Conservation (phyloP, 177 flowering plant species). For the Vitis hybrid region DNA sequence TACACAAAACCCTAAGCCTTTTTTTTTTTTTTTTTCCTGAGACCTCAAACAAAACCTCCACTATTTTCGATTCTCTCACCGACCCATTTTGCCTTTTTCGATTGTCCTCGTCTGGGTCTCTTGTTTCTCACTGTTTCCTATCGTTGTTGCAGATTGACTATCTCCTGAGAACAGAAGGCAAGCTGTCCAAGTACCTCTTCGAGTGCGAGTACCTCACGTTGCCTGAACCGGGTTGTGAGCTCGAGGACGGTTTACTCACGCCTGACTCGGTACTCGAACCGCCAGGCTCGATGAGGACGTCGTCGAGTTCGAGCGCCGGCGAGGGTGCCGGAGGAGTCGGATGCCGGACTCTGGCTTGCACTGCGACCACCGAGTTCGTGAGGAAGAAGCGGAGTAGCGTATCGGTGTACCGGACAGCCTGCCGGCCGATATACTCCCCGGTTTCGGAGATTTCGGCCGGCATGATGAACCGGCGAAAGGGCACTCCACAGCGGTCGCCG, state of each 20-base stretch:
- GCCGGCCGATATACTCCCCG: conserved; percentile 33
- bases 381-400: conserved; percentile 60
- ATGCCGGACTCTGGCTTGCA: conserved; percentile 40
- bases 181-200: conserved; percentile 44
- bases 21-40: neutral
- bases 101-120: conserved; percentile 10
- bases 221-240: conserved; percentile 36
- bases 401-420: conserved; percentile 23
- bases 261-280: conserved; percentile 71
- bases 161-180: conserved; percentile 40
- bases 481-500: conserved; percentile 65
- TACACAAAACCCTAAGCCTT: neutral
- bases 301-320: conserved; percentile 36
- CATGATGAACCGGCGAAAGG: conserved; percentile 59
- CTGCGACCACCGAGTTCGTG: conserved; percentile 63
- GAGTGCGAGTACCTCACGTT: conserved; percentile 53
- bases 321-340: conserved; percentile 28
- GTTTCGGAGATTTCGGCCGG: conserved; percentile 25
- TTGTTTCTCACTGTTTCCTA: neutral
- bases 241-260: conserved; percentile 60
- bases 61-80: neutral
- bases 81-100: conserved; percentile 8
- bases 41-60: neutral
- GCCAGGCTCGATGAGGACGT: conserved; percentile 31
- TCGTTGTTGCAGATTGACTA: conserved; percentile 43